A percentile compares a stretch with the other conserved stretches of the same genome.
phyloP scores from a whole-genome alignment of 176 grass and related monocot genomes.

The Oryza coarctata region DNA sequence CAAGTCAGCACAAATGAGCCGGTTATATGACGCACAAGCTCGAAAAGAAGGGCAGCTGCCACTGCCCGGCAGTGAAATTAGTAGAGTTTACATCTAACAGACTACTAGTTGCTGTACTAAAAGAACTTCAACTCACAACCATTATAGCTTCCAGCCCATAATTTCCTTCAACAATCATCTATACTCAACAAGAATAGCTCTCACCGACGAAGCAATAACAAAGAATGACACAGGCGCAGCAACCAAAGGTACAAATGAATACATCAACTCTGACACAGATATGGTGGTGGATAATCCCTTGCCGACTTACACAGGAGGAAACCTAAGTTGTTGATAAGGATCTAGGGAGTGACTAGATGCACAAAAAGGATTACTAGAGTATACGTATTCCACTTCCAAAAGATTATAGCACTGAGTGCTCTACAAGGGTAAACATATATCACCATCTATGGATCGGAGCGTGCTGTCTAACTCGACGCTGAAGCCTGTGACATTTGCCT shows the following conservation, averaged over 20 bases:
- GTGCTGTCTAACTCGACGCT: conserved; percentile 50
- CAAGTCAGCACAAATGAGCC: too few relatives aligned
- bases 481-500: conserved; percentile 64
- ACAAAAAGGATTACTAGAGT: conserved; percentile 25
- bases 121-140: neutral
- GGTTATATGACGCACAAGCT: neutral
- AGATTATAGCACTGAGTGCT: conserved; percentile 19
- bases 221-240: conserved; percentile 30
- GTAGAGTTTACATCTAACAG: neutral
- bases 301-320: neutral
- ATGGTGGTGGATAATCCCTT: conserved; percentile 19
- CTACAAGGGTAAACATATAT: neutral
- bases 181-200: conserved; percentile 24
- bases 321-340: conserved; percentile 19
- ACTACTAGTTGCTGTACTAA: neutral
- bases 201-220: conserved; percentile 13
- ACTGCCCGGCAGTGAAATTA: neutral
- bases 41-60: neutral
- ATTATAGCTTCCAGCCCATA: neutral
- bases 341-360: conserved; percentile 35
- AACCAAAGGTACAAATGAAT: conserved; percentile 36
- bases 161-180: neutral
- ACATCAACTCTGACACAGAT: conserved; percentile 37
- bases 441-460: neutral
- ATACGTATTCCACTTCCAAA: conserved; percentile 32